Evolutionary conservation across 2,329 filamentous ascomycete genomes (phyloP).

Genomic region (Boeremia exigua): DNA sequence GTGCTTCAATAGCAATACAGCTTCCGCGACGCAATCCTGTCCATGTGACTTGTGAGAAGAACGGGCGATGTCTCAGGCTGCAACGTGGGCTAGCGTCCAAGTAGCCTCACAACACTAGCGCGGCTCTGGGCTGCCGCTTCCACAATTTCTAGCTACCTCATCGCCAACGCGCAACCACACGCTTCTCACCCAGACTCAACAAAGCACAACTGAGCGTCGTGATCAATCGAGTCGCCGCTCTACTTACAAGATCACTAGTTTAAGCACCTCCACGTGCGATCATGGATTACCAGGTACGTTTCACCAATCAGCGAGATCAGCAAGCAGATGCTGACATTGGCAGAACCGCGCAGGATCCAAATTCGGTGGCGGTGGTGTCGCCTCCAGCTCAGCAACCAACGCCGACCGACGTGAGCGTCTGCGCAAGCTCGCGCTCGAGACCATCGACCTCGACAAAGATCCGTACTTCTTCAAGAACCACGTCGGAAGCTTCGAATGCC

Average conservation of each 20-base stretch:
- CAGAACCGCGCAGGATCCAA: slow-evolving; percentile 96
- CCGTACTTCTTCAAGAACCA: slow-evolving; percentile 99
- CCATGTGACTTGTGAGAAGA: too few relatives aligned
- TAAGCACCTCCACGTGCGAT: not conserved
- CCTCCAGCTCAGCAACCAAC: slow-evolving; percentile 90
- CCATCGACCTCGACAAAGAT: slow-evolving; percentile 98
- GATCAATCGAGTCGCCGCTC: not conserved
- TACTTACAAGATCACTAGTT: too few relatives aligned
- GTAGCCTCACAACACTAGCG: slow-evolving; percentile 25
- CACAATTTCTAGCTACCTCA: slow-evolving; percentile 25
- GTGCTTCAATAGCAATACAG: too few relatives aligned
- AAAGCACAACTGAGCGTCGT: not conserved
- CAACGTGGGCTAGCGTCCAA: too few relatives aligned
- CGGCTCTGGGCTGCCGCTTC: slow-evolving; percentile 22
- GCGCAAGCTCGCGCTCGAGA: slow-evolving; percentile 96
- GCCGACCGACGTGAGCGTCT: slow-evolving; percentile 96
- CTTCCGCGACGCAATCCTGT: too few relatives aligned
- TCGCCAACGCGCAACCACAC: slow-evolving; percentile 16
- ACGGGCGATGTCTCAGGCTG: too few relatives aligned
- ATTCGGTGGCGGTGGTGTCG: slow-evolving; percentile 96
- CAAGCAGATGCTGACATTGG: slow-evolving; percentile 21
- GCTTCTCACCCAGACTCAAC: too few relatives aligned
- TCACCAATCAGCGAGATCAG: not conserved
- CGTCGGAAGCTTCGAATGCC: slow-evolving; percentile 96
- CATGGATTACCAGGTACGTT: slow-evolving; percentile 60